Conservation (phyloP, 2,329 filamentous ascomycete species). For the Diaporthe sp. region DNA sequence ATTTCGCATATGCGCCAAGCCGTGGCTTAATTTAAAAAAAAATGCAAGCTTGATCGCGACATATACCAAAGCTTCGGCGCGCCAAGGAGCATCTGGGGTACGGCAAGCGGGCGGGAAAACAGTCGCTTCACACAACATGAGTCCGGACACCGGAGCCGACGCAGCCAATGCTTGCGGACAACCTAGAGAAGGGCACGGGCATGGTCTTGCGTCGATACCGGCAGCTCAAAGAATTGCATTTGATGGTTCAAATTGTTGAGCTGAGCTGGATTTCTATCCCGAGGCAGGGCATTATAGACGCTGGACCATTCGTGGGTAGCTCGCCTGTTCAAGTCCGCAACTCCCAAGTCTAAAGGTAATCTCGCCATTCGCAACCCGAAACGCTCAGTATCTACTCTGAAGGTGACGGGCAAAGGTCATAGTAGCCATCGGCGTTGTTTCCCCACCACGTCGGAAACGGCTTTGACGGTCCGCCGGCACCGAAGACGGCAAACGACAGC, state of each 20-base stretch:
- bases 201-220: too few relatives aligned
- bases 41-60: conserved; percentile 3
- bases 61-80: neutral
- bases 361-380: too few relatives aligned
- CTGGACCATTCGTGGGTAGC: neutral
- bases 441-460: conserved; percentile 66
- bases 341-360: neutral
- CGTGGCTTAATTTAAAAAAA: neutral
- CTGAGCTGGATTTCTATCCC: neutral
- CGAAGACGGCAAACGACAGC: conserved; percentile 66
- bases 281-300: neutral
- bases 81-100: neutral
- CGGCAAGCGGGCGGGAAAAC: neutral
- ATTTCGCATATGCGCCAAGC: neutral
- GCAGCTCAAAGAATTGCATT: neutral
- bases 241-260: neutral
- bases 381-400: conserved; percentile 39
- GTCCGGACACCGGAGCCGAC: neutral
- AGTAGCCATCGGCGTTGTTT: conserved; percentile 59
- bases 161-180: neutral
- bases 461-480: conserved; percentile 54
- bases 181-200: neutral
- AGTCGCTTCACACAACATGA: neutral
- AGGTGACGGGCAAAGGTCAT: conserved; percentile 56
- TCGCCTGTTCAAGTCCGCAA: neutral